Evolutionary conservation across 805 yeast genomes (phyloP).

Genomic region (Priceomyces castillae): DNA sequence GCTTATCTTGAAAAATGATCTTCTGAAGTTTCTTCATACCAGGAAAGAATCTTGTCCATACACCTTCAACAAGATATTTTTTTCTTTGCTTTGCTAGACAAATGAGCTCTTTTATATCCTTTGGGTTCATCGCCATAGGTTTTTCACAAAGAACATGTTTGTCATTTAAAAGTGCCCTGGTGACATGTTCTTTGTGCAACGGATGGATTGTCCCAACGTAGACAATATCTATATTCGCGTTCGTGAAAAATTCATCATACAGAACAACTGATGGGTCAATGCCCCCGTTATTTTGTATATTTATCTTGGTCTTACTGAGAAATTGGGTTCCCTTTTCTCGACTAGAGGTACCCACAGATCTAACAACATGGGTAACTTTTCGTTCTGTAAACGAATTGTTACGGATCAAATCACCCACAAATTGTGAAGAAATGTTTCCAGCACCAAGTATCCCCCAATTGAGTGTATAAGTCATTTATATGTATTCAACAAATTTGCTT

Average conservation of each 20-base stretch:
- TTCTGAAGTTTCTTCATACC: constrained; percentile 32
- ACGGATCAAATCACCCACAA: constrained; percentile 37
- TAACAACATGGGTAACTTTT: constrained; percentile 30
- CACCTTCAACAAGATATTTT: constrained; percentile 55
- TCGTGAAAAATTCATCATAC: constrained; percentile 46
- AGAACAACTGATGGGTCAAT: constrained; percentile 23
- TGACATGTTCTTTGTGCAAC: constrained; percentile 46
- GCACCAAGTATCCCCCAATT: constrained; percentile 52
- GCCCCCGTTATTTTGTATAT: constrained; percentile 21
- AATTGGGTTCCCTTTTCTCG: constrained; percentile 34
- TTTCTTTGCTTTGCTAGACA: constrained; percentile 43
- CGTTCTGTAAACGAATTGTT: constrained; percentile 22
- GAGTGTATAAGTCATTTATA: constrained; percentile 12
- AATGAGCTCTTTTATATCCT: constrained; percentile 42
- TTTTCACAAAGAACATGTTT: constrained; percentile 56
- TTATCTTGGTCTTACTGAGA: constrained; percentile 17
- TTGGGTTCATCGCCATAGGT: constrained; percentile 48
- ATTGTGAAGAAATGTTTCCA: constrained; percentile 47
- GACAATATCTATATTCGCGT: constrained; percentile 45
- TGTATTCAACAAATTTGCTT: no score
- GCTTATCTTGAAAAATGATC: constrained; percentile 37
- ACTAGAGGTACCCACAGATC: constrained; percentile 40
- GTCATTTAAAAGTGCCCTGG: constrained; percentile 41
- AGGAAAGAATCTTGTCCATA: constrained; percentile 59
- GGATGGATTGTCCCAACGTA: constrained; percentile 57